phyloP scores from a whole-genome alignment of 805 yeast genomes.

The Zygosaccharomyces gambellarensis region DNA sequence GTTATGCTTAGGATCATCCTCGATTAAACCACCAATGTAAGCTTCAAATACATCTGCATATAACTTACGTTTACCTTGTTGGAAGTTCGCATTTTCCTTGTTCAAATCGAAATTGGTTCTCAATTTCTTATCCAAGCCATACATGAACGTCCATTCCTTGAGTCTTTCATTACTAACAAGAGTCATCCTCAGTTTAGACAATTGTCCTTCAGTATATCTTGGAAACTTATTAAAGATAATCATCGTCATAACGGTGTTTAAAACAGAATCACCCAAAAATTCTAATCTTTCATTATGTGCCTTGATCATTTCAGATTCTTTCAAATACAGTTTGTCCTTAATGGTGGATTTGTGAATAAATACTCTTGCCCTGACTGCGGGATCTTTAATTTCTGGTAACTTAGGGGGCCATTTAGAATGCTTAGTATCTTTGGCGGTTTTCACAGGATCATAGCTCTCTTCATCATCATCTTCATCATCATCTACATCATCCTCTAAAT shows the following conservation, averaged over 20 bases:
- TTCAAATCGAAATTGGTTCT: constrained; percentile 43
- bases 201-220: constrained; percentile 69
- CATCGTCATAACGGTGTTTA: constrained; percentile 66
- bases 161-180: constrained; percentile 71
- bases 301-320: constrained; percentile 52
- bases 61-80: constrained; percentile 58
- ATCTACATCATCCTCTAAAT: constrained; percentile 24
- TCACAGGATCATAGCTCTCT: constrained; percentile 23
- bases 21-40: constrained; percentile 80
- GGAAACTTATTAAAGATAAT: constrained; percentile 66
- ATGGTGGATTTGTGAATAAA: constrained; percentile 77
- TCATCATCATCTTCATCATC: constrained; percentile 32
- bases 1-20: constrained; percentile 43
- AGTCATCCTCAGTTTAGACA: constrained; percentile 64
- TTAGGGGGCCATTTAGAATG: constrained; percentile 51
- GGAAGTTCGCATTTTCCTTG: constrained; percentile 29
- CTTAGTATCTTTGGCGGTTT: constrained; percentile 9
- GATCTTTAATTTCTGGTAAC: constrained; percentile 61
- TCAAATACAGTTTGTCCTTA: constrained; percentile 51
- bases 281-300: constrained; percentile 84
- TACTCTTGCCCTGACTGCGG: constrained; percentile 58
- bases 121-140: constrained; percentile 59
- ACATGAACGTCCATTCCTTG: constrained; percentile 62
- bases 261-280: constrained; percentile 83
- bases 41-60: constrained; percentile 93